Evolutionary conservation across 495 filamentous ascomycete genomes (phyloP).

Genomic region (Tetracladium marchalianum): DNA sequence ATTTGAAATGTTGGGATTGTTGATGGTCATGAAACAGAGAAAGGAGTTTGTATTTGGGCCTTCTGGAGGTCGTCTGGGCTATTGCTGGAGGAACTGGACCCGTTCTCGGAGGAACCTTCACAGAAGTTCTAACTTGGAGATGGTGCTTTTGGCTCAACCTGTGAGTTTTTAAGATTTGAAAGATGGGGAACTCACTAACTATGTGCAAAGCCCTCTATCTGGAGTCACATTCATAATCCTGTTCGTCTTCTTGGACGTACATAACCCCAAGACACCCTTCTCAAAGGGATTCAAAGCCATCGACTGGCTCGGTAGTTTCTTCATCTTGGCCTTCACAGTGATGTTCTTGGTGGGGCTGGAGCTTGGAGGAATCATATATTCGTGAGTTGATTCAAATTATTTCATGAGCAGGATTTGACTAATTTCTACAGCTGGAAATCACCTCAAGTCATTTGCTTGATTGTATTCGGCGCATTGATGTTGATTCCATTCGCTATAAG

Average conservation of each 20-base stretch:
- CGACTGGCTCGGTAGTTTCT: constrained; percentile 42
- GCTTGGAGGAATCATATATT: constrained; percentile 56
- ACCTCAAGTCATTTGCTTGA: constrained; percentile 57
- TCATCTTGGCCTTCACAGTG: constrained; percentile 53
- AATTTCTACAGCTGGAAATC: constrained; percentile 26
- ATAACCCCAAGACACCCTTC: constrained; percentile 47
- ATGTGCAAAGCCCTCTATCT: constrained; percentile 42
- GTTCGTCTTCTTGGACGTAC: constrained; percentile 47
- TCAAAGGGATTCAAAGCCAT: constrained; percentile 36
- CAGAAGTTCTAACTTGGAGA: constrained; percentile 26
- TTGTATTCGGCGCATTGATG: constrained; percentile 53
- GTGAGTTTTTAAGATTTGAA: constrained; percentile 45
- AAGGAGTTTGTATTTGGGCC: constrained; percentile 18
- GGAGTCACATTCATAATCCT: constrained; percentile 45
- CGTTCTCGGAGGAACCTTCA: constrained; percentile 64
- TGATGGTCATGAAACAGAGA: background rate
- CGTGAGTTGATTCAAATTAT: constrained; percentile 34
- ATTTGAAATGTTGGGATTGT: background rate
- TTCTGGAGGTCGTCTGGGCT: constrained; percentile 53
- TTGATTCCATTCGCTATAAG: constrained; percentile 47
- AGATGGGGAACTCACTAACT: constrained; percentile 48
- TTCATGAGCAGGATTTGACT: too few relatives aligned
- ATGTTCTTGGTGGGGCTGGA: constrained; percentile 69
- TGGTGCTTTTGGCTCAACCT: constrained; percentile 35
- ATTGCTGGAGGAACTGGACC: constrained; percentile 58